A percentile compares a stretch with the other conserved stretches of the same genome.
These are phyloP conservation scores for Mortierella sp. DNA, from an alignment of 371 early-diverging fungal species.

Conservation along the genomic window DNA sequence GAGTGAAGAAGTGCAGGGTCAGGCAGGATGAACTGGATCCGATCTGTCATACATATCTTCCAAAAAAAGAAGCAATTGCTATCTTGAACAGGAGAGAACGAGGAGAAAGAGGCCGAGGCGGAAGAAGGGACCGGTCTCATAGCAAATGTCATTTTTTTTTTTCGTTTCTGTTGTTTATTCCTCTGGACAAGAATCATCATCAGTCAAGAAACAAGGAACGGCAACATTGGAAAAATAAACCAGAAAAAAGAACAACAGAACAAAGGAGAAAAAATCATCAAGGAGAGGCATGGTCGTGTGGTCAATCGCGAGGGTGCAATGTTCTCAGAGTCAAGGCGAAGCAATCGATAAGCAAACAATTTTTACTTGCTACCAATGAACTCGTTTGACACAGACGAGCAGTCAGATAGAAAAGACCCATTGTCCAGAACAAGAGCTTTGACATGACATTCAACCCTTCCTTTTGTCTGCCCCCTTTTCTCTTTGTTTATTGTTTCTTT, in stretches of 20 bases:
- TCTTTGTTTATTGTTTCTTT: no score
- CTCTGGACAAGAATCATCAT: not conserved
- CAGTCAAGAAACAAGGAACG: not conserved
- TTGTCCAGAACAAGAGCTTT: no score
- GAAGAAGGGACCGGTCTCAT: not conserved
- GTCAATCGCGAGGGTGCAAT: not conserved
- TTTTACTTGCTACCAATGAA: no score
- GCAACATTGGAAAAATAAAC: not conserved
- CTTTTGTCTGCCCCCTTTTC: no score
- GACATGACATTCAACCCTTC: no score
- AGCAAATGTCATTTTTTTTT: not conserved
- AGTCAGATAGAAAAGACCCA: no score
- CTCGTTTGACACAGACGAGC: no score
- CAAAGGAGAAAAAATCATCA: not conserved
- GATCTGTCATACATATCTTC: not conserved
- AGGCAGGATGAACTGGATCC: not conserved
- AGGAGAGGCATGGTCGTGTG: not conserved
- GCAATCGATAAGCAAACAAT: no score
- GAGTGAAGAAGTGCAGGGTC: not conserved
- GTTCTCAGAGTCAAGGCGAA: no score
- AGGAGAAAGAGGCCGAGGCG: not conserved
- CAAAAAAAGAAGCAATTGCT: not conserved
- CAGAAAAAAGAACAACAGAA: not conserved
- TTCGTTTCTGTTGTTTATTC: slow-evolving; percentile 1
- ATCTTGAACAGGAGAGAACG: not conserved